A percentile compares a stretch with the other conserved stretches of the same genome.
phyloP scores from a whole-genome alignment of 768 basidiomycete genomes.

The Royoungia palumana region DNA sequence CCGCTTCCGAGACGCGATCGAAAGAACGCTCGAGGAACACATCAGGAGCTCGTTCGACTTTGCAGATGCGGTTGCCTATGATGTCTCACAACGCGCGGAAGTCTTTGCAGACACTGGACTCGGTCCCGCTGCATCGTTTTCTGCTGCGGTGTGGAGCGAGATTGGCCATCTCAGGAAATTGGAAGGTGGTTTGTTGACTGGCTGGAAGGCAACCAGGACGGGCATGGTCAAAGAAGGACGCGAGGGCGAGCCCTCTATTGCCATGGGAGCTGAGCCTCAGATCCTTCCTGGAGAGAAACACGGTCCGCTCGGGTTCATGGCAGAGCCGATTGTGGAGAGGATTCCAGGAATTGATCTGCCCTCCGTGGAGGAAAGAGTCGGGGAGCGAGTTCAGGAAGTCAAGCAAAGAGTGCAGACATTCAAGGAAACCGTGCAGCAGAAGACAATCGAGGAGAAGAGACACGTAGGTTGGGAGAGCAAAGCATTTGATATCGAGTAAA shows the following conservation, averaged over 20 bases:
- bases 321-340: conserved; percentile 30
- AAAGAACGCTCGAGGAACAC: conserved; percentile 55
- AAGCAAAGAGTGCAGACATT: conserved; percentile 41
- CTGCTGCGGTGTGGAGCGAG: conserved; percentile 70
- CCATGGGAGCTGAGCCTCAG: conserved; percentile 73
- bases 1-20: conserved; percentile 58
- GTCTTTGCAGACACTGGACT: conserved; percentile 67
- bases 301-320: conserved; percentile 58
- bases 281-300: conserved; percentile 64
- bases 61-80: conserved; percentile 55
- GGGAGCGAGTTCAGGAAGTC: conserved; percentile 34
- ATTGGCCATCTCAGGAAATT: conserved; percentile 51
- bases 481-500: conserved; percentile 40
- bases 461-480: conserved; percentile 46
- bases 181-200: conserved; percentile 35
- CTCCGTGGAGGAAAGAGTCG: conserved; percentile 16
- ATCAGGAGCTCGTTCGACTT: conserved; percentile 50
- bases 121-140: conserved; percentile 42
- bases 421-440: conserved; percentile 41
- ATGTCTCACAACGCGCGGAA: conserved; percentile 52
- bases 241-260: conserved; percentile 40
- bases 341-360: background rate
- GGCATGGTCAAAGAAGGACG: conserved; percentile 57
- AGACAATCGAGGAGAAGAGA: conserved; percentile 37
- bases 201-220: conserved; percentile 57